Base-by-base conservation (phyloP, 176 grass and related monocot species). In the Aegilops umbellulata region DNA sequence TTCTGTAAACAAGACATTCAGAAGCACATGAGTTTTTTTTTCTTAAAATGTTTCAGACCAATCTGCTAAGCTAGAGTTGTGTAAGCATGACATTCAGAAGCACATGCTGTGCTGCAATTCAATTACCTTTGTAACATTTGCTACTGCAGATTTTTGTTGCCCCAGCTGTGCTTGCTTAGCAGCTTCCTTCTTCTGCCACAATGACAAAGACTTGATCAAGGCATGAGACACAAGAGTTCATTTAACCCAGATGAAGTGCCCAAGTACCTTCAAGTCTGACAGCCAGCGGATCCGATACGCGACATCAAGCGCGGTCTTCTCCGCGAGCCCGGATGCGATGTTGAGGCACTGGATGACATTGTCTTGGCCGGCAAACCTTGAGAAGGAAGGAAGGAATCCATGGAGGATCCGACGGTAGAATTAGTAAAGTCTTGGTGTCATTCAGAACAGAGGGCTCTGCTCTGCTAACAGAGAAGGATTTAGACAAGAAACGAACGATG, bases 241-340 rank as follows among this genome's bases (percentile, higher is more conserved):
- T 24, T 17, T 79, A 26, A n/a, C 10, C 2, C 10, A 4, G 11
- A 51, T 42, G 13, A 53, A 29, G 61, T n/a, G 41, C 0, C 11
- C 11, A 31, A 22, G 20, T 51, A 84, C 87, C 81, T 74, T 29
- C 2, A 79, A 55, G 46, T 32, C 74, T 55, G 17, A 32, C 47
- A 76, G 8, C 87, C 81, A 84, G 4, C 81, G 75, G 39, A 15
- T 55, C 35, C 87, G 65, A 31, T 41, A 53, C 1, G 81, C 87
- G 8, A 88, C 74, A 55, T 88, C 87, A 9, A 9, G 0, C 17
- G 13, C 38, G 2, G 81, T 79, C 57, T 88, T 88, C 5, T 65
- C 53, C 0, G 16, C 17, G 25, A 88, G 81, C 46, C 4, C 2
- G 2, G 2, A 62, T 27, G 81, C 65, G 22, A 79, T 79, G 17